phyloP scores from a whole-genome alignment of 148 eudicot species.

The Beta vulgaris region DNA sequence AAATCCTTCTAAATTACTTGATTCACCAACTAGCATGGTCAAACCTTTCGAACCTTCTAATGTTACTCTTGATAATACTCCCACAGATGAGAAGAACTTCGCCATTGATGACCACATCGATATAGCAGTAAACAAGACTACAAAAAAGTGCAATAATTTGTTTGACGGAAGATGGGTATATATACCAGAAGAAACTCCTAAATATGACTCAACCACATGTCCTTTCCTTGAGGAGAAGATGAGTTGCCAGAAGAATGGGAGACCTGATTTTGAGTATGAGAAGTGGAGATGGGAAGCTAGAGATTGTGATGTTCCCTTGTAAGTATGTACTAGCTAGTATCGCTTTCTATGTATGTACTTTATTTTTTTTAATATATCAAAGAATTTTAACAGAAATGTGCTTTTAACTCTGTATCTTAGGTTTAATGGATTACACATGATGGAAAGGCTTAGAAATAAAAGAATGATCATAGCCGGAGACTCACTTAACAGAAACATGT shows the following conservation, averaged over 20 bases:
- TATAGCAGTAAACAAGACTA: background rate
- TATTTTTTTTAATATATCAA: too few relatives aligned
- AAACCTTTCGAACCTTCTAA: background rate
- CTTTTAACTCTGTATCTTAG: conserved; percentile 25
- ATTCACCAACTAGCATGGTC: background rate
- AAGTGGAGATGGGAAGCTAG: background rate
- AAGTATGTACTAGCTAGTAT: too few relatives aligned
- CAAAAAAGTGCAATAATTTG: background rate
- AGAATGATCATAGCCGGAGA: conserved; percentile 49
- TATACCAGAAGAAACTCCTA: background rate
- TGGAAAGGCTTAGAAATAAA: conserved; percentile 41
- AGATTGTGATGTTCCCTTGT: background rate
- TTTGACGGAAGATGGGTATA: conserved; percentile 8
- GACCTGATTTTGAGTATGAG: background rate
- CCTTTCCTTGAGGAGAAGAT: conserved; percentile 2
- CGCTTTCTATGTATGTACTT: too few relatives aligned
- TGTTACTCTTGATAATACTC: too few relatives aligned
- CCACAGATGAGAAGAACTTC: background rate
- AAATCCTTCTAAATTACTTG: background rate
- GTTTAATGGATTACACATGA: conserved; percentile 41
- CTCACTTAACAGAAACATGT: too few relatives aligned
- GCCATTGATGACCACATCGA: background rate
- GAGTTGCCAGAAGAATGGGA: background rate
- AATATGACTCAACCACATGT: background rate
- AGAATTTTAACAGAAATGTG: too few relatives aligned